These are phyloP conservation scores for Penicillium arizonense DNA, from an alignment of 495 filamentous ascomycete genomes.

Conservation along the genomic window DNA sequence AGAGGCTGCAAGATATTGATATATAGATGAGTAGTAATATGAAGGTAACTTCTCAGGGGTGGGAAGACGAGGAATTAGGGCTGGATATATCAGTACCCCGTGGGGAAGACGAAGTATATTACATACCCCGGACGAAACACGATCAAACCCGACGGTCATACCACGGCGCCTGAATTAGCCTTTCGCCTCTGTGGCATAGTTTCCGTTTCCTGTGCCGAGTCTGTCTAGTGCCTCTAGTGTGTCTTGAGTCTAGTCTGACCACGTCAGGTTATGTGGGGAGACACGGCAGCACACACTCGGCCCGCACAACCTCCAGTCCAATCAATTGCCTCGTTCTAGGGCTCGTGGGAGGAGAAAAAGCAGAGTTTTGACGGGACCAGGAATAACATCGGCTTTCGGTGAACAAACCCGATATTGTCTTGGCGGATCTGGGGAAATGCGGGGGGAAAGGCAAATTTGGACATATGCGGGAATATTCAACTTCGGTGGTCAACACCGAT, in stretches of 20 bases:
- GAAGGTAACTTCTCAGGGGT: neutral
- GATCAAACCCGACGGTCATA: constrained; percentile 13
- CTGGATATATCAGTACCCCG: constrained; percentile 24
- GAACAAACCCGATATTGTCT: constrained; percentile 11
- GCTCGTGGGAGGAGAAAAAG: constrained; percentile 2
- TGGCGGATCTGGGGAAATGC: neutral
- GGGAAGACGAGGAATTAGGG: neutral
- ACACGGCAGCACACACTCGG: constrained; percentile 2
- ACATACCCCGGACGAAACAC: constrained; percentile 16
- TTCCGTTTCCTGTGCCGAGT: too few species aligned
- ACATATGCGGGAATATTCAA: neutral
- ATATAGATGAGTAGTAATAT: neutral
- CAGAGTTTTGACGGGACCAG: constrained; percentile 2
- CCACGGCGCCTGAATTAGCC: neutral
- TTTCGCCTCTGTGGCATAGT: neutral
- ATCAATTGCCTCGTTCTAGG: neutral
- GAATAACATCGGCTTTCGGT: constrained; percentile 27
- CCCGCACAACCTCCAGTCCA: constrained; percentile 25
- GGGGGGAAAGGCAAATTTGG: neutral
- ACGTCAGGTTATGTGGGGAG: neutral
- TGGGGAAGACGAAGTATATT: constrained; percentile 29
- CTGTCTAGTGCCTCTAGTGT: too few species aligned
- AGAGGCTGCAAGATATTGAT: neutral
- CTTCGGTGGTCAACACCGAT: constrained; percentile 34
- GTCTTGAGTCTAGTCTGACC: constrained; percentile 2